A percentile compares a stretch with the other conserved stretches of the same genome.
These are phyloP conservation scores for Helichrysum umbraculigerum DNA, from an alignment of 129 eudicot species.

Conservation along the genomic window DNA sequence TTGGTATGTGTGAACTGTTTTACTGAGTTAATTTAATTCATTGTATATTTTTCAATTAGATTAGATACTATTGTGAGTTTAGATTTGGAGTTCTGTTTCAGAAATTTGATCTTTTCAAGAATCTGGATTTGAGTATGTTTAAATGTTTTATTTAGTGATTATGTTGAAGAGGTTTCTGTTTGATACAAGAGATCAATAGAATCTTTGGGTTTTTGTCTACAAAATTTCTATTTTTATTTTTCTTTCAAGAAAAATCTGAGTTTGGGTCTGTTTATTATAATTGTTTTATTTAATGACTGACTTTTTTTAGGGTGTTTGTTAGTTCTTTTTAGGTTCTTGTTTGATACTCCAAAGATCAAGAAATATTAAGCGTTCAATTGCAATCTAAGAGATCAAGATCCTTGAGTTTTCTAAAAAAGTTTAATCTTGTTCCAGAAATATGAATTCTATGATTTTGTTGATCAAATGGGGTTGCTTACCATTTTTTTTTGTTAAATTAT, in stretches of 20 bases:
- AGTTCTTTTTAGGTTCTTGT: not conserved
- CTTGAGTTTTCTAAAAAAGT: no score
- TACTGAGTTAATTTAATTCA: not conserved
- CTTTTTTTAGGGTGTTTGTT: not conserved
- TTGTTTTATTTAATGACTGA: not conserved
- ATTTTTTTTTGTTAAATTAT: not conserved
- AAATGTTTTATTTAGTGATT: not conserved
- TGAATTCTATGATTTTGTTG: not conserved
- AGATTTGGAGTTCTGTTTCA: not conserved
- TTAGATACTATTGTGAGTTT: not conserved
- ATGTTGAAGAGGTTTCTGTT: not conserved
- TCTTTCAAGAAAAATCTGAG: conserved; percentile 13
- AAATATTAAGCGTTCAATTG: no score
- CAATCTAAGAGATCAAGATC: not conserved
- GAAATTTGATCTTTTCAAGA: not conserved
- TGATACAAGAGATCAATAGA: no score
- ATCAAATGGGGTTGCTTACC: not conserved
- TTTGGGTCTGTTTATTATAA: conserved; percentile 3
- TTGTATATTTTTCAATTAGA: not conserved
- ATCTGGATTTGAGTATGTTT: not conserved
- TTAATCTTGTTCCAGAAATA: not conserved
- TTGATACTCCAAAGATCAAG: not conserved
- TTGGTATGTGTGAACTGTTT: not conserved
- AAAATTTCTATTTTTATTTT: not conserved
- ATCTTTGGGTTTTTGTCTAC: not conserved